phyloP scores from a whole-genome alignment of 2,329 filamentous ascomycete species.

The Nemania bipapillata region DNA sequence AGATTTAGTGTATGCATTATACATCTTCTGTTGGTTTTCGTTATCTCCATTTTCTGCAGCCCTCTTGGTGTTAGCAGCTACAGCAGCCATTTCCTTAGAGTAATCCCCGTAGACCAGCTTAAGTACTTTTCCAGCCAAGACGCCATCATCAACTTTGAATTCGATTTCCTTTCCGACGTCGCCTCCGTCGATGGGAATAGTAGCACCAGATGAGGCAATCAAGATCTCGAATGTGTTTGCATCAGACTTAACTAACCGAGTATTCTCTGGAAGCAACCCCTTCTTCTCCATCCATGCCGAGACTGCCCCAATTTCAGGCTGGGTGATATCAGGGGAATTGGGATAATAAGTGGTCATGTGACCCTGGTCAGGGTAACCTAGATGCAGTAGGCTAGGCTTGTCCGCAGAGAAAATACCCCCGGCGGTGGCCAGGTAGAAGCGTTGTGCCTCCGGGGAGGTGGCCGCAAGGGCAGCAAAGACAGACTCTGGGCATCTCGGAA shows the following conservation, averaged over 20 bases:
- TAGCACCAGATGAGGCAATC: conserved; percentile 74
- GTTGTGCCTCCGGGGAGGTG: conserved; percentile 68
- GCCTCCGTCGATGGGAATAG: conserved; percentile 69
- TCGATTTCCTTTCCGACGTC: conserved; percentile 74
- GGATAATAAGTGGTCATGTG: conserved; percentile 88
- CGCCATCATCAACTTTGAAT: conserved; percentile 69
- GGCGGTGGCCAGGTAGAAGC: conserved; percentile 73
- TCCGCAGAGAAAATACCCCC: conserved; percentile 77
- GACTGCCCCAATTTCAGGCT: conserved; percentile 77
- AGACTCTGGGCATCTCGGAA: conserved; percentile 74
- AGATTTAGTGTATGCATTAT: conserved; percentile 74
- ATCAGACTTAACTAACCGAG: conserved; percentile 73
- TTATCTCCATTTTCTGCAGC: conserved; percentile 77
- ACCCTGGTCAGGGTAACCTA: conserved; percentile 78
- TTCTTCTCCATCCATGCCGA: conserved; percentile 79
- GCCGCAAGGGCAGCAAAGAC: conserved; percentile 73
- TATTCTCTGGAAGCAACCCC: conserved; percentile 79
- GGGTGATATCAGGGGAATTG: conserved; percentile 76
- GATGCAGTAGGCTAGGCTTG: conserved; percentile 73
- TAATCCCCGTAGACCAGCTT: conserved; percentile 81
- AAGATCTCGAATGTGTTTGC: conserved; percentile 75
- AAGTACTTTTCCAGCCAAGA: conserved; percentile 73
- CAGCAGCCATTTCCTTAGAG: conserved; percentile 74
- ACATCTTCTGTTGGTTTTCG: conserved; percentile 71
- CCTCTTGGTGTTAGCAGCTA: conserved; percentile 73